Evolutionary conservation across 305 asterid genomes (phyloP), one percentile per base, ranked within the genome.

Genomic region (Fraxinus floribunda): DNA sequence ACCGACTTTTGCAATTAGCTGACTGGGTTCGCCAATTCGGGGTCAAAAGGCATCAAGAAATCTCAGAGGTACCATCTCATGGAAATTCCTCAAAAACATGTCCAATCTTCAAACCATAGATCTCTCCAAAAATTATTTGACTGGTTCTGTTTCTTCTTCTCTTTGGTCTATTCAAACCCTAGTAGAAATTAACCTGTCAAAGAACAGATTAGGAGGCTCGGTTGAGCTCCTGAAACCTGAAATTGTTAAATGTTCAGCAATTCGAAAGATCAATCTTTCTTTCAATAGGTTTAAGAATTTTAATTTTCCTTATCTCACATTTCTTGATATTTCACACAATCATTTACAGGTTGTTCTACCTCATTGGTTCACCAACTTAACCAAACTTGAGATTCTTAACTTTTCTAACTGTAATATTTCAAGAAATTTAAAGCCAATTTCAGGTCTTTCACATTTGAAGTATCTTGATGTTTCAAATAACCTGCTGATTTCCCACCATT

Each of bases 201-300:
- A 46, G 20, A 95, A 95, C 91, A 86, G 90, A 35, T 89, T 94
- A 38, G 99, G 98, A 38, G 98, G 97, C 26, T 74, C 90, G 0
- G 77, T 89, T 34, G 93, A 89, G 24, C 81, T 83, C 16, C 73
- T 85, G 0, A 88, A 64, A 30, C 78, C 86, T 44, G 88, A 76
- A 24, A 10, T 30, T 79, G 18, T 66, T 46, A 75, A 16, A 3
- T 13, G 81, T 4, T 90, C 93, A 0, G 76, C 83, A 24, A 79
- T 92, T 49, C 87, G 83, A 20, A 88, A 62, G 80, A 89, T 95
- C 46, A 88, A 94, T 85, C 91, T 95, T 71, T 92, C 99, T 0
- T 86, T 49, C 77, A 95, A 95, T 87, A 87, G 99, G 93, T 92
- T 95, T 66, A 90, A 86, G 20, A 89, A 79, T 84, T 89, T 95